Evolutionary conservation across 2,329 filamentous ascomycete species (phyloP).

Genomic region (Talaromyces sp.): DNA sequence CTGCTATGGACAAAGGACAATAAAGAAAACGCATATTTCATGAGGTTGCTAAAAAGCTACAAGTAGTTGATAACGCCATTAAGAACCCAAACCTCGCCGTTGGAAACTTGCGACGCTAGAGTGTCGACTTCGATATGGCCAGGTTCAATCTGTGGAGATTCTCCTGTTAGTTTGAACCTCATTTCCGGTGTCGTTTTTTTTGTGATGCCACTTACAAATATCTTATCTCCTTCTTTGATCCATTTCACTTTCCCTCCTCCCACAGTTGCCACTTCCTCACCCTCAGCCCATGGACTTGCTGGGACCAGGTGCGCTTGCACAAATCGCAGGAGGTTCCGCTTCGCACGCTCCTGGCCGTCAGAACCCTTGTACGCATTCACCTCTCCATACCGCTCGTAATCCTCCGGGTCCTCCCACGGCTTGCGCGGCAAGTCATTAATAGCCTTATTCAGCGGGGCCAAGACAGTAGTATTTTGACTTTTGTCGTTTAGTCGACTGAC

Average conservation of each 20-base stretch:
- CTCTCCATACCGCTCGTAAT: slow-evolving; percentile 62
- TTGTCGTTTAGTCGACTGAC: slow-evolving; percentile 62
- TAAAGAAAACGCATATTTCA: not conserved
- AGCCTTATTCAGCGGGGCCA: slow-evolving; percentile 79
- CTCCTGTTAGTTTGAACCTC: not conserved
- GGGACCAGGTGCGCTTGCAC: slow-evolving; percentile 80
- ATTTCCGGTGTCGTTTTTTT: too few relatives aligned
- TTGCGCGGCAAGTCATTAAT: slow-evolving; percentile 74
- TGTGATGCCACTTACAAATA: slow-evolving; percentile 47
- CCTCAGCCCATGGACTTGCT: slow-evolving; percentile 67
- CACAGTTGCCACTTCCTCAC: slow-evolving; percentile 60
- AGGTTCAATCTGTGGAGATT: slow-evolving; percentile 51
- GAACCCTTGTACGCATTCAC: slow-evolving; percentile 66
- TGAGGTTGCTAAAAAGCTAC: not conserved
- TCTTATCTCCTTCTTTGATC: slow-evolving; percentile 61
- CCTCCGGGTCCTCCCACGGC: slow-evolving; percentile 62
- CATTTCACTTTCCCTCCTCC: slow-evolving; percentile 73
- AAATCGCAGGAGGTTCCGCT: slow-evolving; percentile 69
- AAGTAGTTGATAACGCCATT: slow-evolving; percentile 54
- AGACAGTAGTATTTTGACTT: slow-evolving; percentile 68
- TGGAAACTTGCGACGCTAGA: slow-evolving; percentile 69
- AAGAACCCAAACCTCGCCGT: slow-evolving; percentile 83
- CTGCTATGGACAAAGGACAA: not conserved
- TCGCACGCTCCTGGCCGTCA: slow-evolving; percentile 69
- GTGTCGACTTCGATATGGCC: slow-evolving; percentile 70